Percentiles rank a stretch among this genome's conserved stretches.
phyloP scores from a whole-genome alignment of 2,329 filamentous ascomycete species.

The Cladobotryum protrusum region DNA sequence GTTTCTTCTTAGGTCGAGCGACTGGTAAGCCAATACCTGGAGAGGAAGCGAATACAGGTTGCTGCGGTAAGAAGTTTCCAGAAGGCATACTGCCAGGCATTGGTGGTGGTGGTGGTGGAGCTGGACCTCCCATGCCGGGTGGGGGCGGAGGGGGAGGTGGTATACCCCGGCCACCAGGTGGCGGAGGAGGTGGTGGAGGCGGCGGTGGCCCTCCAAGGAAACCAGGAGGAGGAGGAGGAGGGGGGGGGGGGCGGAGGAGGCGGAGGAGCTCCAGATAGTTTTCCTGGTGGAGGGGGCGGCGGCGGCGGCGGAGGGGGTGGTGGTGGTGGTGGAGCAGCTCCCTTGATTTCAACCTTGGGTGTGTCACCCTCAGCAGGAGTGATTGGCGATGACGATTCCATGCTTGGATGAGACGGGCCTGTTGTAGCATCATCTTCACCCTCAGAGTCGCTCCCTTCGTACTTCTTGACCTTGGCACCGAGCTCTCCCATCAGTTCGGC shows the following conservation, averaged over 20 bases:
- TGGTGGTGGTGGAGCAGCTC: conserved; percentile 33
- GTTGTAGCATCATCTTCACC: conserved; percentile 62
- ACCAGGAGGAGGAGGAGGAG: conserved; percentile 33
- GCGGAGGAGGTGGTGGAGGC: conserved; percentile 38
- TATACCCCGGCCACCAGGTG: conserved; percentile 34
- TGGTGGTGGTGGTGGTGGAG: conserved; percentile 55
- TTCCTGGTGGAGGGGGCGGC: conserved; percentile 30
- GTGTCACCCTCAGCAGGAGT: conserved; percentile 57
- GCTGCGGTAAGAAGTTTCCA: conserved; percentile 68
- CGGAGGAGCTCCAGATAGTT: conserved; percentile 22
- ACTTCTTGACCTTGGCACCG: conserved; percentile 65
- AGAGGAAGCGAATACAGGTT: conserved; percentile 48
- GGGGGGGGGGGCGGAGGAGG: conserved; percentile 33
- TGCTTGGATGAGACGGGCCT: conserved; percentile 67
- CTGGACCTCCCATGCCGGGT: conserved; percentile 32
- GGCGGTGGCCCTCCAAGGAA: conserved; percentile 35
- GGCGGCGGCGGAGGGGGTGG: conserved; percentile 32
- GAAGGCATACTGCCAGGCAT: conserved; percentile 59
- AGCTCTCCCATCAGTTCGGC: conserved; percentile 65
- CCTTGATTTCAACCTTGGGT: conserved; percentile 54
- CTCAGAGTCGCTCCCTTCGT: conserved; percentile 68
- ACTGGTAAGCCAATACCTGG: conserved; percentile 64
- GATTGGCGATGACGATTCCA: conserved; percentile 64
- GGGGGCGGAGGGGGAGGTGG: conserved; percentile 27
- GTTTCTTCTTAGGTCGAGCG: conserved; percentile 94